Evolutionary conservation across 2,329 filamentous ascomycete genomes (phyloP), one percentile per base, ranked within the genome.

Genomic region (Ophidiomyces ophidiicola): DNA sequence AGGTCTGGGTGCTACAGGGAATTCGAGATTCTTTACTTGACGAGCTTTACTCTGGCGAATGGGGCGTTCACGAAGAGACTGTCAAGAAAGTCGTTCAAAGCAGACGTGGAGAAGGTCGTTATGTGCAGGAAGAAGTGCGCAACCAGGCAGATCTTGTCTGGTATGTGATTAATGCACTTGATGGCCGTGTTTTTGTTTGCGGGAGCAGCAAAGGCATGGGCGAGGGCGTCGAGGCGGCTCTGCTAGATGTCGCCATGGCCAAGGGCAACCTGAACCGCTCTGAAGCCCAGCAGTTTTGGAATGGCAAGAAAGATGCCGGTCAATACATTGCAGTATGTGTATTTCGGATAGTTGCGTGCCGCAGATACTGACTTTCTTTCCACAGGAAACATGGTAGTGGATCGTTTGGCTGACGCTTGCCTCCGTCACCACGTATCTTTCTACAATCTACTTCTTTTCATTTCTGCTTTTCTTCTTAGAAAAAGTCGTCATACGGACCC

Each of bases 171-270:
- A 96, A 96, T 59, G 78, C 86, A 2, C 70, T 96, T n/a, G 90
- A 98, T 53, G 90, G 90, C 1, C 78, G 90, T 37, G 78, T 96
- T 37, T 98, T 98, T 57, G 90, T 98, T 43, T 98, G 90, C 59
- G 90, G 90, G 35, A 92, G 82, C 62, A 86, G 78, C 54, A 86
- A 84, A 66, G 90, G 90, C 41, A 98, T 98, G 90, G 90, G 90
- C 44, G 90, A 96, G 61, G 90, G 90, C 31, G 90, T 98, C 2
- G 82, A 96, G 58, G 71, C 78, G 32, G 83, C 88, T 0, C 69
- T 98, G 10, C 69, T 94, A 18, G 82, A 94, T 46, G 86, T 94
- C 1, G 85, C 86, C 36, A 93, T 94, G 80, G 69, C 78, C 48
- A 94, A 94, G 70, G 90, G 88, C 7, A 86, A 86, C 53, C 64